Evolutionary conservation across 352 stramenopile genomes (phyloP).

Genomic region (Globisporangium spiculum): DNA sequence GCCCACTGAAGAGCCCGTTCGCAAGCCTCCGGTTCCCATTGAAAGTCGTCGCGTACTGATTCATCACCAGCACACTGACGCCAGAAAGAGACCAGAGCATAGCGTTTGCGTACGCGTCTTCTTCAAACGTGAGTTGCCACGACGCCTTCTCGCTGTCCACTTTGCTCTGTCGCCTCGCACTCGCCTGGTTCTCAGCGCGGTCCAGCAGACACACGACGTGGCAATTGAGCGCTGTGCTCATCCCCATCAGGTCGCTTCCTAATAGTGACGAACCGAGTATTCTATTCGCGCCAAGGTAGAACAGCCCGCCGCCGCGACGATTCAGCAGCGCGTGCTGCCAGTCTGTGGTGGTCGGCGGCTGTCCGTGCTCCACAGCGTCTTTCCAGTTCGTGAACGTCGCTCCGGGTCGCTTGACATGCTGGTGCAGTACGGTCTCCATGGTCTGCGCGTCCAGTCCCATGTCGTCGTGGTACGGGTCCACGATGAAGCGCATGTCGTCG

Average conservation of each 20-base stretch:
- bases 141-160: slow-evolving; percentile 74
- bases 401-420: slow-evolving; percentile 31
- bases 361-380: slow-evolving; percentile 53
- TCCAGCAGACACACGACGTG: slow-evolving; percentile 74
- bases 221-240: slow-evolving; percentile 64
- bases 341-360: slow-evolving; percentile 59
- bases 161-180: slow-evolving; percentile 82
- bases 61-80: slow-evolving; percentile 70
- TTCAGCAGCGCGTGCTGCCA: slow-evolving; percentile 66
- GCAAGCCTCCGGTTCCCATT: slow-evolving; percentile 67
- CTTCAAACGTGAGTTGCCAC: slow-evolving; percentile 59
- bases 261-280: slow-evolving; percentile 51
- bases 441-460: slow-evolving; percentile 34
- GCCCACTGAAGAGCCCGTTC: slow-evolving; percentile 38
- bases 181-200: slow-evolving; percentile 75
- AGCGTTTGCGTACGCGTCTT: slow-evolving; percentile 55
- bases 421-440: slow-evolving; percentile 39
- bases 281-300: slow-evolving; percentile 75
- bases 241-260: slow-evolving; percentile 46
- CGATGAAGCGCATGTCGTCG: slow-evolving; percentile 61
- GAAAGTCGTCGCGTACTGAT: slow-evolving; percentile 83
- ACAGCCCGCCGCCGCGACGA: slow-evolving; percentile 49
- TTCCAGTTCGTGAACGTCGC: slow-evolving; percentile 47
- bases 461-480: slow-evolving; percentile 65
- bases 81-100: slow-evolving; percentile 77